Percentiles rank a stretch among this genome's conserved stretches.
Evolutionary conservation across 2,329 filamentous ascomycete species (phyloP).

Genomic region (Escovopsis sp.): DNA sequence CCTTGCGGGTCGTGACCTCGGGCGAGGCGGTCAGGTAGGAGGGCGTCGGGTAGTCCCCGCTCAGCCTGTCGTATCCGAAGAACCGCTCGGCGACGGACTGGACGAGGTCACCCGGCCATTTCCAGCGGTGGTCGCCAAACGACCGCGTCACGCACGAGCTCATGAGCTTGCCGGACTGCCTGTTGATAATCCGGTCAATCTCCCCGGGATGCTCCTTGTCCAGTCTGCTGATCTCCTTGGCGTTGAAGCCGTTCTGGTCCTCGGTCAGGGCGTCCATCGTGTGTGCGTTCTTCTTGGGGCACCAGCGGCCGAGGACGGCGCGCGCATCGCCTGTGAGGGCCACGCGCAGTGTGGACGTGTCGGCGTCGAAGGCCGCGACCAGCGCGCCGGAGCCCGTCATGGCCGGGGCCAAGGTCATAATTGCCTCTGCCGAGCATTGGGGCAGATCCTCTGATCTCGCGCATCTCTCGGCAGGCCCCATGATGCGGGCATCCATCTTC

Average conservation of each 20-base stretch:
- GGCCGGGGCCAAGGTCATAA: constrained; percentile 21
- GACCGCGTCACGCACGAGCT: constrained; percentile 42
- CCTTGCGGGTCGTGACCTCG: constrained; percentile 3
- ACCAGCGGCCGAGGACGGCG: constrained; percentile 43
- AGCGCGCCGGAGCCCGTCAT: constrained; percentile 47
- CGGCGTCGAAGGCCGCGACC: constrained; percentile 45
- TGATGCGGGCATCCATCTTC: constrained; percentile 20
- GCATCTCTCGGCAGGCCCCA: constrained; percentile 20
- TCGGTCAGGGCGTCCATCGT: constrained; percentile 38
- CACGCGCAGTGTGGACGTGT: constrained; percentile 37
- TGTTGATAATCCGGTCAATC: constrained; percentile 32
- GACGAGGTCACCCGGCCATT: constrained; percentile 37
- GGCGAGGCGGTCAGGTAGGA: constrained; percentile 6
- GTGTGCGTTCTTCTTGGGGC: constrained; percentile 29
- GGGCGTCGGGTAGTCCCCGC: constrained; percentile 17
- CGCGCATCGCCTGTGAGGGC: constrained; percentile 55
- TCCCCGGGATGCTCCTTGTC: constrained; percentile 47
- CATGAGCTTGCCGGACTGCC: constrained; percentile 41
- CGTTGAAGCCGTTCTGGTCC: constrained; percentile 53
- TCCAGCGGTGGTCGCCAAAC: constrained; percentile 56
- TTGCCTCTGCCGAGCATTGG: constrained; percentile 13
- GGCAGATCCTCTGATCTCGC: constrained; percentile 12
- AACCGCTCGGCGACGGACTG: neutral
- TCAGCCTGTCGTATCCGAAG: constrained; percentile 26
- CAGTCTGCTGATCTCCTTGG: constrained; percentile 40